phyloP scores from a whole-genome alignment of 768 basidiomycete species.

The Amanita thiersii region DNA sequence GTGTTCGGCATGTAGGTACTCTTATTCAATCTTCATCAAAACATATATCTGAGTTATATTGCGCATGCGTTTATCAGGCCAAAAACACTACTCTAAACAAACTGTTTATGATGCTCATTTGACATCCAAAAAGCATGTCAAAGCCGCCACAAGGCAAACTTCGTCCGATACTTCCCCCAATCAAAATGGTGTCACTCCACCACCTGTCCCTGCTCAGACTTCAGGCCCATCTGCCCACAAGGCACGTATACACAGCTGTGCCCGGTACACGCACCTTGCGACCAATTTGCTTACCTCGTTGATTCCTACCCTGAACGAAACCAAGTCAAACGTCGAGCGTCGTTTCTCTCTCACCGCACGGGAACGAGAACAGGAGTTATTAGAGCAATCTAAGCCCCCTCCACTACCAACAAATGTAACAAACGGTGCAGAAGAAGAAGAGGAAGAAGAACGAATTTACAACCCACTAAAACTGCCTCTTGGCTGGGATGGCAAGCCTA shows the following conservation, averaged over 20 bases:
- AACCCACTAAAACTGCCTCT: conserved; percentile 96
- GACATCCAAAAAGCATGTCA: conserved; percentile 92
- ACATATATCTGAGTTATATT: conserved; percentile 8
- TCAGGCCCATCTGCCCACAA: conserved; percentile 29
- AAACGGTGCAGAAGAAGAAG: conserved; percentile 61
- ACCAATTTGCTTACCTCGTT: conserved; percentile 62
- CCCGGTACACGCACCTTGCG: conserved; percentile 63
- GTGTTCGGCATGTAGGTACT: conserved; percentile 83
- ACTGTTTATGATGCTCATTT: conserved; percentile 97
- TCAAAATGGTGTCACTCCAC: conserved; percentile 43
- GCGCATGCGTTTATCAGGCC: conserved; percentile 45
- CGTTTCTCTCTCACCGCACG: conserved; percentile 95
- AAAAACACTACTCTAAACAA: conserved; percentile 92
- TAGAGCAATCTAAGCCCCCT: conserved; percentile 57
- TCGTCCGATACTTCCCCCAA: conserved; percentile 40
- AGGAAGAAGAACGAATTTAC: conserved; percentile 94
- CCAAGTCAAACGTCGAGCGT: conserved; percentile 94
- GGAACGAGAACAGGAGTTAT: conserved; percentile 89
- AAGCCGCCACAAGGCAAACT: conserved; percentile 70
- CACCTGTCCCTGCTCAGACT: conserved; percentile 17
- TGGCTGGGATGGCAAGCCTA: conserved; percentile 98
- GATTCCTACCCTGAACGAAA: conserved; percentile 67
- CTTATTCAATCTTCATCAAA: too few species aligned
- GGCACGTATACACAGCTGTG: conserved; percentile 54
- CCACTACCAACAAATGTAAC: conserved; percentile 38